Evolutionary conservation across 1,139 yeast species (phyloP).

Genomic region (Hyphopichia burtonii): DNA sequence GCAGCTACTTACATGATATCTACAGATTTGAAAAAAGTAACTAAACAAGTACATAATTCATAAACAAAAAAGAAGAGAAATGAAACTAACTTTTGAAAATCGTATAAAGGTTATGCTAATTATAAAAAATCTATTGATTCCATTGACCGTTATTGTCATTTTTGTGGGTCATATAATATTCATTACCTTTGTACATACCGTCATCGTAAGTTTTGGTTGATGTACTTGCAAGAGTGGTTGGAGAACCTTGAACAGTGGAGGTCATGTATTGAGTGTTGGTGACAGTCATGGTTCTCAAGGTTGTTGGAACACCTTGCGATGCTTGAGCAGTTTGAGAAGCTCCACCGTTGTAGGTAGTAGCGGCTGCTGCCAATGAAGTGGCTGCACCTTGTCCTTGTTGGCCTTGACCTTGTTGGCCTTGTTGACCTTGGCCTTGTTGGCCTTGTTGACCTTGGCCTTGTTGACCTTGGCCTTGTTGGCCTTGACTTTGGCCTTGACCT

Average conservation of each 20-base stretch:
- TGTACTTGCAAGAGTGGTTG: background rate
- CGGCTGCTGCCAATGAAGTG: constrained; percentile 6
- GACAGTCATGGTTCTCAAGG: constrained; percentile 7
- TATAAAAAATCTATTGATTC: constrained; percentile 3
- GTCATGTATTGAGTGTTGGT: constrained; percentile 2
- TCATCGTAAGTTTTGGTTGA: constrained; percentile 2
- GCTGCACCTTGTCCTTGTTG: constrained; percentile 6
- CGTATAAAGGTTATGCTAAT: no score
- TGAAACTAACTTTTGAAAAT: no score
- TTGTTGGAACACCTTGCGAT: constrained; percentile 5
- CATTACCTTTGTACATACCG: constrained; percentile 4
- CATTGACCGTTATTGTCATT: constrained; percentile 5
- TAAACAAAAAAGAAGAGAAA: no score
- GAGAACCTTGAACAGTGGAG: constrained; percentile 5
- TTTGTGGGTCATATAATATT: constrained; percentile 1
- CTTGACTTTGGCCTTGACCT: no score
- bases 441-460: no score
- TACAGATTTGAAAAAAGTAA: background rate
- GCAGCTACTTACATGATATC: constrained; percentile 8
- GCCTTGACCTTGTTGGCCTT: constrained; percentile 2
- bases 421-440: no score
- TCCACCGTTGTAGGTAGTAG: constrained; percentile 7
- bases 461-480: no score
- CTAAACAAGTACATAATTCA: no score
- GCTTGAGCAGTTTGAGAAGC: background rate